phyloP scores from a whole-genome alignment of 1,139 yeast genomes.

The Suhomyces taliae region DNA sequence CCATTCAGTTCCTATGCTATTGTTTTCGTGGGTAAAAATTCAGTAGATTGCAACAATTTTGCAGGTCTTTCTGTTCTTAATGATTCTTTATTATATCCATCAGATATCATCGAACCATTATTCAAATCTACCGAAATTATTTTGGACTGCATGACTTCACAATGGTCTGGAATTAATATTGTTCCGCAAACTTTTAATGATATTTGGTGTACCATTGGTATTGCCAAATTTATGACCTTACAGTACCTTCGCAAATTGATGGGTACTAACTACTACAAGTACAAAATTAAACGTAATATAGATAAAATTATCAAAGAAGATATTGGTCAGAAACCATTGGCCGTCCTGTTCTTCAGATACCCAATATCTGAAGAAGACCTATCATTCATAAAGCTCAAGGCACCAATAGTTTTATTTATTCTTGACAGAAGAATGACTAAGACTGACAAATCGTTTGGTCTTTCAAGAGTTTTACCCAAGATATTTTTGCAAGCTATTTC shows the following conservation, averaged over 20 bases:
- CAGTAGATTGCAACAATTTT: conserved; percentile 53
- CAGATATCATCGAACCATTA: conserved; percentile 78
- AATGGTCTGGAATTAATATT: conserved; percentile 94
- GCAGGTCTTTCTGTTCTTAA: conserved; percentile 77
- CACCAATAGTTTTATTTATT: conserved; percentile 83
- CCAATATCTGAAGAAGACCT: conserved; percentile 71
- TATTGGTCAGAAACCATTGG: conserved; percentile 79
- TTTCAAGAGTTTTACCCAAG: conserved; percentile 88
- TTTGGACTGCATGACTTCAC: conserved; percentile 73
- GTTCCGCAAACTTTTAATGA: conserved; percentile 80
- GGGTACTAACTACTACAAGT: conserved; percentile 84
- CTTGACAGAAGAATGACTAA: conserved; percentile 92
- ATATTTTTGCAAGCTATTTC: conserved; percentile 93
- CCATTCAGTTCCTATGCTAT: conserved; percentile 84
- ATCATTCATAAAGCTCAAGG: conserved; percentile 67
- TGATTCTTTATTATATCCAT: conserved; percentile 68
- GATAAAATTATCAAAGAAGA: conserved; percentile 73
- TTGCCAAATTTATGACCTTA: conserved; percentile 79
- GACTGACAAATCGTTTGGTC: conserved; percentile 90
- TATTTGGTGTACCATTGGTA: conserved; percentile 90
- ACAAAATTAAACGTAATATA: conserved; percentile 61
- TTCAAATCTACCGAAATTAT: conserved; percentile 67
- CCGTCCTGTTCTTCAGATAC: conserved; percentile 60
- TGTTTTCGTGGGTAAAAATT: conserved; percentile 67
- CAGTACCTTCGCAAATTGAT: conserved; percentile 68